Base-by-base conservation (phyloP, 495 filamentous ascomycete genomes). In the Halenospora varia region DNA sequence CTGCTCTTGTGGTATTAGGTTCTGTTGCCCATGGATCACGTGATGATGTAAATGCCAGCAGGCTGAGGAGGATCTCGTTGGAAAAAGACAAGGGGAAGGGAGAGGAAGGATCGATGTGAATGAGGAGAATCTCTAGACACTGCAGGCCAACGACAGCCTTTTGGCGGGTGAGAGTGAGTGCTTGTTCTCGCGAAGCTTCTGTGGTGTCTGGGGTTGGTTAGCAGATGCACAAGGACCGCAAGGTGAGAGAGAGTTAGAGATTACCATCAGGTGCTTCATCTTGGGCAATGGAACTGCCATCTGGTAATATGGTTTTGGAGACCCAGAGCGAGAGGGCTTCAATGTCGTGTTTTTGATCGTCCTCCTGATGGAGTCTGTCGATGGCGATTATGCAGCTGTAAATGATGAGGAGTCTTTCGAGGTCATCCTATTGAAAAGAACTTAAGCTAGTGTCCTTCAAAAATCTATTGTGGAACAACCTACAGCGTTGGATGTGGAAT, bases 21-120 rank as follows among this genome's bases (percentile, higher is more conserved):
- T 59, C 26, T 1, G 74, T 77, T 25, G 75, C 75, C 85, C 85
- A 89, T 24, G 76, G 73, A 63, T 87, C 78, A 20, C 64, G 18
- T 20, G 62, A 1, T 40, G 79, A 75, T 2, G 77, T 77, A 67
- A 79, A 86, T 39, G 71, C 70, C 13, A 71, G 53, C 18, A 78
- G 25, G 18, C 70, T 69, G 57, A 74, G 61, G 0, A 77, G 65
- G 19, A 63, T 51, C 22, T 65, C 25, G 4, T 60, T 39, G 15
- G 22, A 13, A 8, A 42, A 19, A 25, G 25, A 10, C 10, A 3
- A 8, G 3, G n/a, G 44, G 1, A n/a, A n/a, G n/a, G n/a, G n/a
- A n/a, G 59, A 11, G 3, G 15, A 20, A 8, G 51, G 22, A 10
- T 67, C 52, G n/a, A 77, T 47, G 6, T 47, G 25, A 17, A 67